These are phyloP conservation scores for Tarenaya hassleriana DNA, from an alignment of 345 rosid species.

Conservation along the genomic window DNA sequence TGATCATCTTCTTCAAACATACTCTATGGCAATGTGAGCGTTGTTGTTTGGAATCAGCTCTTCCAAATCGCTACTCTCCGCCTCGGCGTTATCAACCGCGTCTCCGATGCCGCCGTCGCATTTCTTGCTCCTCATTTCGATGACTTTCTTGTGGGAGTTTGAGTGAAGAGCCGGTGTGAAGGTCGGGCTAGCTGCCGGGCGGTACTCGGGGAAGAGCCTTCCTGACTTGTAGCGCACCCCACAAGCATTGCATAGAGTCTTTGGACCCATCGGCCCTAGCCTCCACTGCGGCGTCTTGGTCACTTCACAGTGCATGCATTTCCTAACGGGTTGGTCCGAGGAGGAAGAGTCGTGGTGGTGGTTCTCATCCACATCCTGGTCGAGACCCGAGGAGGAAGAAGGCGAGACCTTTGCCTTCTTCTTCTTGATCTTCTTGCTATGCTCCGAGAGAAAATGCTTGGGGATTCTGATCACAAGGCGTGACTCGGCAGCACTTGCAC, in stretches of 20 bases:
- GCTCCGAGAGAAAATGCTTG: constrained; percentile 43
- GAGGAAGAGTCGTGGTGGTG: constrained; percentile 23
- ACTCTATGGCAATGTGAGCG: constrained; percentile 25
- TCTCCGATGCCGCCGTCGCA: constrained; percentile 18
- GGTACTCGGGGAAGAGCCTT: constrained; percentile 92
- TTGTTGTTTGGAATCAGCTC: constrained; percentile 25
- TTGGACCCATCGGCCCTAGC: constrained; percentile 97
- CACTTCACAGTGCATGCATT: constrained; percentile 91
- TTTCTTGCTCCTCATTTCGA: constrained; percentile 78
- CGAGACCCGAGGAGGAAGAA: constrained; percentile 30
- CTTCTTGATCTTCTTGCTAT: constrained; percentile 50
- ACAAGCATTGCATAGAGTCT: constrained; percentile 96
- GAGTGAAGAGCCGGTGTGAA: constrained; percentile 85
- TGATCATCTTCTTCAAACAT: constrained; percentile 2
- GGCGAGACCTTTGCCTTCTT: constrained; percentile 48
- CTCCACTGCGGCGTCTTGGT: constrained; percentile 99
- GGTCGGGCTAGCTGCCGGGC: constrained; percentile 96
- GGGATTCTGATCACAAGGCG: constrained; percentile 63
- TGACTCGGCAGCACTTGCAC: constrained; percentile 25
- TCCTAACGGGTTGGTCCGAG: constrained; percentile 46
- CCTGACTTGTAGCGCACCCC: constrained; percentile 95
- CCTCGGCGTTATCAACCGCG: background rate
- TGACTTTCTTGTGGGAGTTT: constrained; percentile 91
- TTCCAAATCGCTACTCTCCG: constrained; percentile 19
- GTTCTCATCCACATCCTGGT: constrained; percentile 32